Evolutionary conservation across 306 rosid genomes (phyloP), one percentile per base, ranked within the genome.

Genomic region (Rubus idaeus): DNA sequence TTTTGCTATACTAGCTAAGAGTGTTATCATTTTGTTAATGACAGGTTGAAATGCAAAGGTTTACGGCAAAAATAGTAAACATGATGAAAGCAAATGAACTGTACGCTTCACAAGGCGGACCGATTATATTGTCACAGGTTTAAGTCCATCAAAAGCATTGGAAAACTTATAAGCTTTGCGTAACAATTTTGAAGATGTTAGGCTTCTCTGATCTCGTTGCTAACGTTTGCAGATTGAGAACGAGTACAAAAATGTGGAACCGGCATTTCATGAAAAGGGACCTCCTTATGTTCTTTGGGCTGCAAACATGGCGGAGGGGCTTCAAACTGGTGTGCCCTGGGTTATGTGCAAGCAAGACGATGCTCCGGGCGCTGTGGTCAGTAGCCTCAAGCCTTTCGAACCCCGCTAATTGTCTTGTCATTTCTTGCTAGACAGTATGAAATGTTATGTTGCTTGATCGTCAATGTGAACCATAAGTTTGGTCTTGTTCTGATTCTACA

Each of bases 101-200:
- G n/a, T 92, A 63, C 74, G 98, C 96, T 80, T 89, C 98, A 41
- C 96, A 88, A 73, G 98, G 97, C 65, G 98, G 98, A 40, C 96
- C 97, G 7, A 92, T 92, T 78, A 88, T 95, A 83, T 78, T 92
- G 50, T 92, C 97, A 3, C 97, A 94, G 94, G 97, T 94, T 86
- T 7, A 9, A 60, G 11, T 23, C 21, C 20, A 6, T 53, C 46
- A 39, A 17, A 26, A 30, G 11, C 37, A 42, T 42, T 57, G 10
- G 64, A 57, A 21, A 20, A 8, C 9, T 61, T 6, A 4, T 39
- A 64, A 40, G 18, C 7, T 39, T 39, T 39, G 47, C 47, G 6
- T 39, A 16, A 3, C n/a, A 17, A 35, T 6, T 17, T 13, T 12
- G 0, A 8, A 4, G 6, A 17, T 64, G 47, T 8, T 39, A 39